Evolutionary conservation across 2,329 filamentous ascomycete species (phyloP), one percentile per base, ranked within the genome.

Genomic region (Gremmenia infestans): DNA sequence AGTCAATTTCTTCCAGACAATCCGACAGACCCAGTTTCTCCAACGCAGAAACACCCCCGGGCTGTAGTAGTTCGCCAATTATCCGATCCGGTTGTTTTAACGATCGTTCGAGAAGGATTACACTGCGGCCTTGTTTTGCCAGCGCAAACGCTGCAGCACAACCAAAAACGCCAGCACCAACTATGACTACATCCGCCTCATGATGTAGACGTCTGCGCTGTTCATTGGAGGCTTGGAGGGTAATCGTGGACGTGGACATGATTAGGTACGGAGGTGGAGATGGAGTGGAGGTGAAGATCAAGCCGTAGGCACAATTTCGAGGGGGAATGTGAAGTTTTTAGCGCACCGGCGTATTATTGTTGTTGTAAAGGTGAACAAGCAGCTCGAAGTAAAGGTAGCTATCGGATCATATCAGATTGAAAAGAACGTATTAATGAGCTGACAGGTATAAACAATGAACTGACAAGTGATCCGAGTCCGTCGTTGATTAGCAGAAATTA

Each of bases 21-120:
- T 92, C 83, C 53, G 78, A 79, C 61, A 99, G 74, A 2, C 94
- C 94, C 50, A 99, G 77, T 69, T 89, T 84, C 68, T 86, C 81
- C 66, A 99, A 78, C 7, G 94, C 89, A 52, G 83, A 78, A 36
- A 96, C 86, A 50, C 94, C 94, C 50, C 94, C 94, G 0, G 94
- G 94, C 73, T 99, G 94, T 65, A 99, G 77, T 62, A 99, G 76
- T 76, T 99, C 94, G 65, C 94, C 94, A 48, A 99, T 91, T 64
- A 99, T 99, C 61, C 94, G 86, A 75, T 97, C 88, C 19, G 94
- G 94, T 76, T 97, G 88, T 73, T 91, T 91, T 74, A 97, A 78
- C 74, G 85, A 95, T 67, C 83, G 83, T 76, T 99, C 94, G 50
- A 99, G 82, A 51, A 99, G 77, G 25, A 97, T 81, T 25, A 99